Evolutionary conservation across 495 filamentous ascomycete genomes (phyloP).

Genomic region (Hapsidospora chrysogenum): DNA sequence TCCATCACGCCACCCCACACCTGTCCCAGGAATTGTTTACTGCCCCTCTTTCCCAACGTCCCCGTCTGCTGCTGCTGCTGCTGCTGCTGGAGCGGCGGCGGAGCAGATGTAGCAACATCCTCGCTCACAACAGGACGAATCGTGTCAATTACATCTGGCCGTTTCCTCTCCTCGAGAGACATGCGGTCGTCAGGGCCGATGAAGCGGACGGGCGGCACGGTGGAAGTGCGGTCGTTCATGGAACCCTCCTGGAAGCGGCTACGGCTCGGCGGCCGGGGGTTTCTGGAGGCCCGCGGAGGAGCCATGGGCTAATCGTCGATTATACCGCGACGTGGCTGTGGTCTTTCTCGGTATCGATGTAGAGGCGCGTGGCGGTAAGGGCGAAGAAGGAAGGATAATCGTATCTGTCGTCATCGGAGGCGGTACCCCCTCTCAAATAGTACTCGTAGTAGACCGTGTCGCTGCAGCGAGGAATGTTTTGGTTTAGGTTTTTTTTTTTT

Average conservation of each 20-base stretch:
- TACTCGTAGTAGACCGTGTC: too few species aligned
- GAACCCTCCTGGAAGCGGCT: conserved; percentile 51
- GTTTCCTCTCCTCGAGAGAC: background rate
- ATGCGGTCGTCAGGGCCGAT: conserved; percentile 27
- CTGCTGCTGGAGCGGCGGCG: background rate
- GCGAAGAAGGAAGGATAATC: too few species aligned
- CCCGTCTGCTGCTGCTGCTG: background rate
- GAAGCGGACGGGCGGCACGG: conserved; percentile 48
- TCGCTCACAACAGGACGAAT: background rate
- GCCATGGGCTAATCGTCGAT: too few species aligned
- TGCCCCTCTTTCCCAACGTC: background rate
- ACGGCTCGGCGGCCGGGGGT: conserved; percentile 2
- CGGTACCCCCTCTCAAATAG: too few species aligned
- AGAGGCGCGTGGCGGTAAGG: too few species aligned
- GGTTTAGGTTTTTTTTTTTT: too few species aligned
- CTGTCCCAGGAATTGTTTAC: background rate
- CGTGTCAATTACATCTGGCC: background rate
- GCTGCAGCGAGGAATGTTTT: too few species aligned
- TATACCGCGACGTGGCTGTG: too few species aligned
- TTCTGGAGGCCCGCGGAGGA: background rate
- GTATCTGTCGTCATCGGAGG: too few species aligned
- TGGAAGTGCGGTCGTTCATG: conserved; percentile 60
- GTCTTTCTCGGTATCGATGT: too few species aligned
- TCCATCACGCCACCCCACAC: conserved; percentile 4
- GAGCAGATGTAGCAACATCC: too few species aligned